phyloP scores from a whole-genome alignment of 805 yeast species.

The Torulaspora gathmanii region DNA sequence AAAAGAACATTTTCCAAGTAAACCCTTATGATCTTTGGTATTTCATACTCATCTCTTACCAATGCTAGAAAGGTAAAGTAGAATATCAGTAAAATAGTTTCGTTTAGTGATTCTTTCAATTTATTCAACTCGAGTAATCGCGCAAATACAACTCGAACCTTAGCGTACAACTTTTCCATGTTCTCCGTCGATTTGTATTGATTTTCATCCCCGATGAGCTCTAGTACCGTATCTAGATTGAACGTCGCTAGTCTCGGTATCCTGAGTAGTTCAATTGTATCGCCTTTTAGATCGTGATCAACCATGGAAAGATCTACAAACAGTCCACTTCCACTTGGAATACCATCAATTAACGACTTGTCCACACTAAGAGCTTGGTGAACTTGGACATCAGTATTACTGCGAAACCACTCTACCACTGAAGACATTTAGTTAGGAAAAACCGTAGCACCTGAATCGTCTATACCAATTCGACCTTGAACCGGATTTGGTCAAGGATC shows the following conservation, averaged over 20 bases:
- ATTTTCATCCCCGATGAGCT: slow-evolving; percentile 18
- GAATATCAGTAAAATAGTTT: slow-evolving; percentile 21
- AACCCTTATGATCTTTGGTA: slow-evolving; percentile 17
- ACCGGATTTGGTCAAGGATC: no score
- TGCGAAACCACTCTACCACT: slow-evolving; percentile 8
- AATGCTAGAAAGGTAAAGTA: slow-evolving; percentile 20
- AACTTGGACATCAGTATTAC: slow-evolving; percentile 7
- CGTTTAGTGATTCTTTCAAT: slow-evolving; percentile 10
- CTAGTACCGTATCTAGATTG: slow-evolving; percentile 31
- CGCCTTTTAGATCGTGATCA: slow-evolving; percentile 2
- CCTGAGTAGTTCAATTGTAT: slow-evolving; percentile 36
- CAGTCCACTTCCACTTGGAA: slow-evolving; percentile 36
- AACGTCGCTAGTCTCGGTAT: slow-evolving; percentile 36
- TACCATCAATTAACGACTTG: slow-evolving; percentile 20
- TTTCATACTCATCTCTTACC: slow-evolving; percentile 12
- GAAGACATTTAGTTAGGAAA: slow-evolving; percentile 4
- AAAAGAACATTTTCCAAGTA: slow-evolving; percentile 25
- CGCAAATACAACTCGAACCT: slow-evolving; percentile 30
- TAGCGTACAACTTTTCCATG: slow-evolving; percentile 27
- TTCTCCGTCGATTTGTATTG: slow-evolving; percentile 25
- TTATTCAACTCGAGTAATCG: slow-evolving; percentile 23
- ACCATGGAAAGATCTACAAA: slow-evolving; percentile 10
- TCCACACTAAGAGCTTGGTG: slow-evolving; percentile 14
- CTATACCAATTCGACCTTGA: no score
- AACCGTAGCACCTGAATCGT: no score